Evolutionary conservation across 2,329 filamentous ascomycete genomes (phyloP), one percentile per base, ranked within the genome.

Genomic region (Didymella keratinophila): DNA sequence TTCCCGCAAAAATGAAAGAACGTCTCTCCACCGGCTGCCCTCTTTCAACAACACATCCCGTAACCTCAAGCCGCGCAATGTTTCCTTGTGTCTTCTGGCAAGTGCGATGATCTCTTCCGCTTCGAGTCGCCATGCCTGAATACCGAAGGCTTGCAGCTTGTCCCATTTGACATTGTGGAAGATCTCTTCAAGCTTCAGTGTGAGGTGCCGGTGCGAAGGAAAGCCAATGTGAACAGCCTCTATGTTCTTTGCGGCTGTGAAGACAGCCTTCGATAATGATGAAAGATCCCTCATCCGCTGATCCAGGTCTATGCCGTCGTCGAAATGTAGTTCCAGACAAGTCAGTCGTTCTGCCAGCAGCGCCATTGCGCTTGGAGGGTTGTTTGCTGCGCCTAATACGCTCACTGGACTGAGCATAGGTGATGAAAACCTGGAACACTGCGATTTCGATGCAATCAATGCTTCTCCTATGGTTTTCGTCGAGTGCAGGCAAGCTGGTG

Each of bases 201-300:
- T 82, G 2, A 89, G 74, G 0, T 86, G 86, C 18, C 79, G 71
- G 55, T 84, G 80, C 7, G 83, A 81, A 0, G 85, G 84, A 63
- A 89, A 90, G 3, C 87, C 87, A 32, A 90, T 80, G 65, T 90
- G 87, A 18, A 90, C 78, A 20, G 86, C 83, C 58, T 85, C 81
- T 66, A 90, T 83, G 58, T 87, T 86, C 51, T 80, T 81, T 4
- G 87, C 85, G 10, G 84, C 81, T 3, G 73, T 78, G 66, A 90
- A 88, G 23, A 89, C 80, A 5, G 79, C 80, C 42, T 80, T 79
- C 62, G 89, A 89, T 9, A 87, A 77, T 3, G 73, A 72, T 3
- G 87, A 87, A 0, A 90, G 77, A 58, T 84, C 81, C 20, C 78
- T 76, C 78, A 89, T 86, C 56, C 83, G 83, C 28, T 79, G 76